Percentiles rank a stretch among this genome's conserved stretches.
Evolutionary conservation across 2,329 filamentous ascomycete species (phyloP).

Genomic region (Lasiodiplodia sp.): DNA sequence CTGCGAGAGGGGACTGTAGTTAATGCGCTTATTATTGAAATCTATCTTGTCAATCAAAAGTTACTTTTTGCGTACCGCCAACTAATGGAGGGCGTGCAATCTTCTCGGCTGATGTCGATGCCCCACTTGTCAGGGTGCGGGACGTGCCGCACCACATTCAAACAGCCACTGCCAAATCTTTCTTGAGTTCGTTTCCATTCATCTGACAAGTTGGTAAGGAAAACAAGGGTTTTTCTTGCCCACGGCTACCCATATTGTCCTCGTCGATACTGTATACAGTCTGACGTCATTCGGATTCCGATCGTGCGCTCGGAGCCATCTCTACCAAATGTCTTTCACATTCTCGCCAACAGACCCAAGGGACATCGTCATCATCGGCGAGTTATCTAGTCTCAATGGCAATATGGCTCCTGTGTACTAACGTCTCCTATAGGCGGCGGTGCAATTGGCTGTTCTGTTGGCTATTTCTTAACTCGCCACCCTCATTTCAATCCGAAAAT

Average conservation of each 20-base stretch:
- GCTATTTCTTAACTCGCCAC: constrained; percentile 21
- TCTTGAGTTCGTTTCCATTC: background rate
- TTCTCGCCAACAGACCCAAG: background rate
- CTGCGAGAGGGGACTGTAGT: too few relatives aligned
- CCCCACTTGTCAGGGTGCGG: background rate
- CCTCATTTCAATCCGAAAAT: background rate
- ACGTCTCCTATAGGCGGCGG: constrained; percentile 4
- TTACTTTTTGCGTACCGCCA: background rate
- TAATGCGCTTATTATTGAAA: too few relatives aligned
- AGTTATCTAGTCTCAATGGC: too few relatives aligned
- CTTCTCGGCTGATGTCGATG: background rate
- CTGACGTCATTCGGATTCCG: background rate
- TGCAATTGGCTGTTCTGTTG: constrained; percentile 25
- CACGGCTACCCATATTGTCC: background rate
- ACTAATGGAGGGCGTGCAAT: background rate
- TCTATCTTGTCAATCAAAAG: too few relatives aligned
- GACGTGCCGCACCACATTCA: background rate
- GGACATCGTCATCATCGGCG: background rate
- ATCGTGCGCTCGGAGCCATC: background rate
- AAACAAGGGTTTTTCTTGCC: background rate
- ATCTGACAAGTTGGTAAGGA: too few relatives aligned
- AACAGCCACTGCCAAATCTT: background rate
- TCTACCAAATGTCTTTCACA: background rate
- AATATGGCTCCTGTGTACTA: background rate
- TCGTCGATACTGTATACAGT: background rate